A percentile compares a stretch with the other conserved stretches of the same genome.
These are phyloP conservation scores for Mycena epipterygia DNA, from an alignment of 768 basidiomycete species.

Conservation along the genomic window DNA sequence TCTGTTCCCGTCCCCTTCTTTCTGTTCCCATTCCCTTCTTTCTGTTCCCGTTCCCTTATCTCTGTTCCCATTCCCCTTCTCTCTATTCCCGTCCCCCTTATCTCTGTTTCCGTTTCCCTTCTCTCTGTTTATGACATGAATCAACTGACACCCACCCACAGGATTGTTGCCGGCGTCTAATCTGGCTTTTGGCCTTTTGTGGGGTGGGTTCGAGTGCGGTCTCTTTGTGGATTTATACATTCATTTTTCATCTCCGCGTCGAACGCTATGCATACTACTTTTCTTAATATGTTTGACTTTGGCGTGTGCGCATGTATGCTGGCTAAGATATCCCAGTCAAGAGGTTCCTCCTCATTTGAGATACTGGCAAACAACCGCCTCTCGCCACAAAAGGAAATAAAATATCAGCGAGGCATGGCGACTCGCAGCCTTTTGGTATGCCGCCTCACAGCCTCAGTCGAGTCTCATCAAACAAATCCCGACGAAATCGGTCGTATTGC, in stretches of 20 bases:
- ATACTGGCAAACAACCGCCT: too few species aligned
- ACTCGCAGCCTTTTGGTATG: too few species aligned
- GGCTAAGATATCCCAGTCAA: too few species aligned
- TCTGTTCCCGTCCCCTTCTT: slow-evolving; percentile 6
- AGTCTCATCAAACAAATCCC: too few species aligned
- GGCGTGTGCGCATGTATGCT: not conserved
- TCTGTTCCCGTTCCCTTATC: too few species aligned
- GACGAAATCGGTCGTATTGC: not conserved
- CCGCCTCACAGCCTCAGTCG: too few species aligned
- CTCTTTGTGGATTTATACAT: slow-evolving; percentile 5
- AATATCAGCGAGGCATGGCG: too few species aligned
- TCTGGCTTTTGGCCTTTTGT: not conserved
- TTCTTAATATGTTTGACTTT: slow-evolving; percentile 10
- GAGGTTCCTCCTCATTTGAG: too few species aligned
- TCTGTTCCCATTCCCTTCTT: too few species aligned
- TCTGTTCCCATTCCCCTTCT: too few species aligned
- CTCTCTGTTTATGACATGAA: slow-evolving; percentile 32
- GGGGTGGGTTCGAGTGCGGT: too few species aligned
- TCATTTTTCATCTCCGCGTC: not conserved
- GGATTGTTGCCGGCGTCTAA: slow-evolving; percentile 76
- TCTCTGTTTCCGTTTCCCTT: slow-evolving; percentile 41
- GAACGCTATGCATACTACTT: slow-evolving; percentile 30
- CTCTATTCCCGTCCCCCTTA: slow-evolving; percentile 12
- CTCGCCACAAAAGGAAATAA: too few species aligned
- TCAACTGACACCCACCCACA: slow-evolving; percentile 36